A percentile compares a stretch with the other conserved stretches of the same genome.
phyloP scores from a whole-genome alignment of 192 early-diverging fungal genomes.

The Podila minutissima region DNA sequence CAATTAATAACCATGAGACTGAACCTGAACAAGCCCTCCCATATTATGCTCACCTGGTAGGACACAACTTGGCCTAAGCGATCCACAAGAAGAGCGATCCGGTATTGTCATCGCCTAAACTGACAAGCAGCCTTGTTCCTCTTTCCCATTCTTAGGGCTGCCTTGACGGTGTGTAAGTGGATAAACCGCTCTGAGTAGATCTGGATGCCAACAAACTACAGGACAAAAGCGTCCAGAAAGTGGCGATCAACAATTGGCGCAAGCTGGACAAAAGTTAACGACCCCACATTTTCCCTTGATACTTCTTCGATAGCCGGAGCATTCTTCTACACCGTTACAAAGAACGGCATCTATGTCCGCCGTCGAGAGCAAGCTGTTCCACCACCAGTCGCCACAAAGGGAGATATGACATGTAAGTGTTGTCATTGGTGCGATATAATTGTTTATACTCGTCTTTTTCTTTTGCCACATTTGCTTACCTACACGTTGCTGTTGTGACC shows the following conservation, averaged over 20 bases:
- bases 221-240: too few relatives aligned
- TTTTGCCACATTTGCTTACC: not conserved
- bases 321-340: conserved; percentile 20
- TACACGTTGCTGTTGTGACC: not conserved
- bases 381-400: conserved; percentile 20
- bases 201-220: too few relatives aligned
- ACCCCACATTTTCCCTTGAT: not conserved
- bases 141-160: not conserved
- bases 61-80: too few relatives aligned
- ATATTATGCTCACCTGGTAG: conserved; percentile 51
- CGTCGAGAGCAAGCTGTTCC: conserved; percentile 27
- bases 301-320: conserved; percentile 20
- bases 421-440: not conserved
- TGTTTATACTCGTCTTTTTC: not conserved
- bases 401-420: conserved; percentile 35
- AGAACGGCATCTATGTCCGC: conserved; percentile 41
- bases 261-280: not conserved
- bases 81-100: not conserved
- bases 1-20: not conserved
- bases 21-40: conserved; percentile 50
- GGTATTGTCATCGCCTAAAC: not conserved
- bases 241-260: not conserved
- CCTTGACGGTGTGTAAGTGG: conserved; percentile 13
- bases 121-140: not conserved
- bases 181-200: not conserved